Conservation (phyloP, 352 stramenopile species). For the Globisporangium abappressorium region DNA sequence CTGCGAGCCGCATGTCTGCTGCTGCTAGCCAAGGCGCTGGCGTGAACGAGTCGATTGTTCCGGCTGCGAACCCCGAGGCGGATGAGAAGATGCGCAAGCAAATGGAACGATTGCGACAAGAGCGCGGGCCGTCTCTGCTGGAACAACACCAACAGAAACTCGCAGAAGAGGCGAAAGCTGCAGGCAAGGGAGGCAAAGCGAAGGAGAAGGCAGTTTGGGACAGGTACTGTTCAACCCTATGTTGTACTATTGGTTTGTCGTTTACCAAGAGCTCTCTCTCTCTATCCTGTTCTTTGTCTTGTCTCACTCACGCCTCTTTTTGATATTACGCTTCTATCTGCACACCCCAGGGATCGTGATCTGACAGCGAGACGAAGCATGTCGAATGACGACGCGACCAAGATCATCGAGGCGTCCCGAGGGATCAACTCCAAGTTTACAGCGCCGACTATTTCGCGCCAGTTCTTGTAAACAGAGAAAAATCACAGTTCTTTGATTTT, state of each 20-base stretch:
- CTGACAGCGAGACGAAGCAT: constrained; percentile 56
- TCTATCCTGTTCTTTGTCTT: not conserved
- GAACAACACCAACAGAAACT: constrained; percentile 76
- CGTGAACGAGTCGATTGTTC: constrained; percentile 70
- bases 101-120: constrained; percentile 59
- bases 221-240: constrained; percentile 32
- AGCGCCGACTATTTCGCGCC: constrained; percentile 70
- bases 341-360: constrained; percentile 60
- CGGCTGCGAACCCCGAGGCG: constrained; percentile 56
- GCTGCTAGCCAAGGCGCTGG: constrained; percentile 9
- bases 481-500: constrained; percentile 17
- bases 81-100: constrained; percentile 68
- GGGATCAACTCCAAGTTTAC: constrained; percentile 87
- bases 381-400: constrained; percentile 60
- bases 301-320: not conserved
- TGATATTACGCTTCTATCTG: not conserved
- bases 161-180: constrained; percentile 40
- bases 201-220: constrained; percentile 46
- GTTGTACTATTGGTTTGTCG: not conserved
- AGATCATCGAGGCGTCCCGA: constrained; percentile 73
- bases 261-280: not conserved
- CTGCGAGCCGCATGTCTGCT: constrained; percentile 17
- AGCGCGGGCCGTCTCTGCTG: constrained; percentile 65
- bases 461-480: constrained; percentile 59
- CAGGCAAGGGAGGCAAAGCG: constrained; percentile 6